Base-by-base conservation (phyloP, 192 early-diverging fungal species). In the Coemansia sp. region DNA sequence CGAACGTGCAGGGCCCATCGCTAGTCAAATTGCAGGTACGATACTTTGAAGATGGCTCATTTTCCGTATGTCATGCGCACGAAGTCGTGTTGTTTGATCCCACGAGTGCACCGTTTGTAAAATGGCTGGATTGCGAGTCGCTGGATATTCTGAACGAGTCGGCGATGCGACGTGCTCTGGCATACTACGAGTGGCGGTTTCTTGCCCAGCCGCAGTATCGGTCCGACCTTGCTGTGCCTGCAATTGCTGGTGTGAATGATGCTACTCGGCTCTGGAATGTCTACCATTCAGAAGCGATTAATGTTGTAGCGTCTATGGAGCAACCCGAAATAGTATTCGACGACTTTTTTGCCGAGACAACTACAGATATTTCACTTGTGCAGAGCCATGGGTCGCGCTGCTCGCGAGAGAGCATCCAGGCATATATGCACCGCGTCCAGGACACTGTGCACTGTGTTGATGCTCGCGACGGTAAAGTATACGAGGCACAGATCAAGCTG, bases 11-110 rank as follows among this genome's bases (percentile, higher is more conserved):
- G 44, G 15, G 26, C 15, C 37, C 40, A n/a, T 24, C 15, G 17
- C 28, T 48, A 18, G n/a, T 50, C 17, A 53, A 63, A 15, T 67
- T 62, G 49, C 63, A 76, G 31, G 74, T 76, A 53, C 71, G 72
- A 15, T 74, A 68, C 60, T 80, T 80, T 54, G 77, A 80, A 52
- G 77, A 80, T 52, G 67, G 67, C 3, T 74, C 72, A 11, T 80
- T 44, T 14, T 70, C 77, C 6, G 14, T 24, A 21, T 80, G 77
- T 14, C 65, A 55, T 37, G 52, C 68, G 0, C 40, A 66, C 59
- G 77, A 80, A n/a, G 63, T 80, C 53, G 50, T 56, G 24, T 56
- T 71, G 15, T 55, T 74, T 2, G 66, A 71, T 18, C 68, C 73
- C 2, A 49, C 50, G 0, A 9, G 42, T 36, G 15, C 47, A 2